Evolutionary conservation across 2,329 filamentous ascomycete genomes (phyloP).

Genomic region (Stylonectria norvegica): DNA sequence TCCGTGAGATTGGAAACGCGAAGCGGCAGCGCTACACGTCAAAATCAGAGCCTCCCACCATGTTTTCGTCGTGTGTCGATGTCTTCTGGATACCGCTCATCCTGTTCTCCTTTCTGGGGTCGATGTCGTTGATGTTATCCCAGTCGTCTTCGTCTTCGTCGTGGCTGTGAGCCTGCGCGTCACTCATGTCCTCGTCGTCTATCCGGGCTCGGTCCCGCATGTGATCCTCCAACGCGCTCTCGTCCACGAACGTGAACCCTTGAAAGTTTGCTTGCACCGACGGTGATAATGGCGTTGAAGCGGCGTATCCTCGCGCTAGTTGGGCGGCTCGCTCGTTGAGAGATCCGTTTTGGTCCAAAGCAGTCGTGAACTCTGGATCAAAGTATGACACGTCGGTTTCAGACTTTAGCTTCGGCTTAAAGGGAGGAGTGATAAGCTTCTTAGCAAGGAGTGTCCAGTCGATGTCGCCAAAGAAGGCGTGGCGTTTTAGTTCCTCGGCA

Average conservation of each 20-base stretch:
- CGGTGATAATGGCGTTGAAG: conserved; percentile 88
- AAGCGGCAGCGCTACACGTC: conserved; percentile 49
- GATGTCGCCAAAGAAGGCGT: conserved; percentile 91
- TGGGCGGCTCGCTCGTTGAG: conserved; percentile 88
- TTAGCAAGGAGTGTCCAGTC: conserved; percentile 85
- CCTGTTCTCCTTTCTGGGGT: conserved; percentile 50
- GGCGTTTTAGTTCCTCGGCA: conserved; percentile 88
- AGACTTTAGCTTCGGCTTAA: conserved; percentile 95
- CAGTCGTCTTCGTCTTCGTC: conserved; percentile 51
- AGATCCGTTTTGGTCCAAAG: conserved; percentile 79
- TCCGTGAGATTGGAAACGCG: conserved; percentile 21
- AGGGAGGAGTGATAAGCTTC: conserved; percentile 92
- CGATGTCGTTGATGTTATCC: conserved; percentile 57
- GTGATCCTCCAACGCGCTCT: conserved; percentile 88
- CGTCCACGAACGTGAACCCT: conserved; percentile 98
- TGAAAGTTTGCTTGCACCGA: conserved; percentile 98
- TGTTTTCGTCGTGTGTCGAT: conserved; percentile 57
- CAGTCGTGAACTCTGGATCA: conserved; percentile 96
- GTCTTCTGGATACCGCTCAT: conserved; percentile 64
- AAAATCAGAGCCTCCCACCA: conserved; percentile 61
- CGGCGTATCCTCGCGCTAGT: conserved; percentile 78
- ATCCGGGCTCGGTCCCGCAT: conserved; percentile 54
- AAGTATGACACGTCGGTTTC: conserved; percentile 98
- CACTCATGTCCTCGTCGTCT: conserved; percentile 60
- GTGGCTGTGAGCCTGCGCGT: conserved; percentile 41